A percentile compares a stretch with the other conserved stretches of the same genome.
These are phyloP conservation scores for Triticum timopheevii DNA, from an alignment of 176 grass and related monocot species.

Conservation along the genomic window DNA sequence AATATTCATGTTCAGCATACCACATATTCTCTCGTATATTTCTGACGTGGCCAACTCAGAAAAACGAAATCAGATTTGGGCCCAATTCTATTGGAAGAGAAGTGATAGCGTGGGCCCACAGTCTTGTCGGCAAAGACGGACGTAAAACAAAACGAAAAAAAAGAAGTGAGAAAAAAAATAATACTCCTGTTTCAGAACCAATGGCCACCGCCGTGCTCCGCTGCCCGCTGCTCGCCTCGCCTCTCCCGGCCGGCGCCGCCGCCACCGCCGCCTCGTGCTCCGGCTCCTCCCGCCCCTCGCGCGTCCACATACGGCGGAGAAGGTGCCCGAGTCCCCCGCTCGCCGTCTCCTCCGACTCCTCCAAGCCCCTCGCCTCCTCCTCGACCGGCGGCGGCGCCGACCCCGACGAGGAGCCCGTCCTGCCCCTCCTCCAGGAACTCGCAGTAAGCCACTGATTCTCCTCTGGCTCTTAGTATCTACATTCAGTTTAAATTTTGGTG, in stretches of 20 bases:
- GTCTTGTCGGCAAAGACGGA: background rate
- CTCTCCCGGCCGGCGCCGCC: background rate
- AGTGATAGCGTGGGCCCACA: slow-evolving; percentile 44
- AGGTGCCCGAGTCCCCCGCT: background rate
- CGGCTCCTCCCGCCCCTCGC: background rate
- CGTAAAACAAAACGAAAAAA: background rate
- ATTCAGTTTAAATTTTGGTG: background rate
- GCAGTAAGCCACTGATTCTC: slow-evolving; percentile 20
- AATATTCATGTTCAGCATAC: background rate
- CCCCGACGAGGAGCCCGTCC: slow-evolving; percentile 29
- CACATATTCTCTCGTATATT: background rate
- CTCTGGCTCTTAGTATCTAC: background rate
- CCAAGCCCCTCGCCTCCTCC: slow-evolving; percentile 41
- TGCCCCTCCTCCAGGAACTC: slow-evolving; percentile 63
- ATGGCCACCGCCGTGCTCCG: slow-evolving; percentile 66
- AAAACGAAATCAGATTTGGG: background rate
- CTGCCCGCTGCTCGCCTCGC: slow-evolving; percentile 15
- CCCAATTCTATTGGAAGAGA: slow-evolving; percentile 39
- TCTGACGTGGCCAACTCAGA: background rate
- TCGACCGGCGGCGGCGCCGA: slow-evolving; percentile 4
- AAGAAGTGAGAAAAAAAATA: fast-evolving
- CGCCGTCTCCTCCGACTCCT: slow-evolving; percentile 50
- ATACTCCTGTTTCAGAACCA: background rate
- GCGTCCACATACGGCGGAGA: background rate
- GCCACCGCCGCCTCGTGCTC: background rate